Evolutionary conservation across 352 stramenopile genomes (phyloP).

Genomic region (Sclerospora graminicola): DNA sequence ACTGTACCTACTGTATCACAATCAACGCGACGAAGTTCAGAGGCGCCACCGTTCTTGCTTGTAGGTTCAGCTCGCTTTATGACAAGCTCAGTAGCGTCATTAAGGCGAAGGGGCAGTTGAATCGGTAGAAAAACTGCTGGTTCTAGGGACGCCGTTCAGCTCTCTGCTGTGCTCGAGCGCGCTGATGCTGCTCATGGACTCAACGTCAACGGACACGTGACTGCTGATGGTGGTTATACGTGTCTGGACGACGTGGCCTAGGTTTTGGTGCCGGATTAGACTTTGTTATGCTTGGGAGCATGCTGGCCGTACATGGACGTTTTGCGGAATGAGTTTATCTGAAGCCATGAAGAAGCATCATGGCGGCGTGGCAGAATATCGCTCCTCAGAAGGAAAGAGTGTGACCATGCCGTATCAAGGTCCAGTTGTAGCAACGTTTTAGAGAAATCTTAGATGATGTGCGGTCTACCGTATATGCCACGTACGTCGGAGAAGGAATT

Average conservation of each 20-base stretch:
- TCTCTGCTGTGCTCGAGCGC: constrained; percentile 87
- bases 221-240: constrained; percentile 84
- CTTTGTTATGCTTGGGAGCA: constrained; percentile 90
- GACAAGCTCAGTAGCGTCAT: no score
- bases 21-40: no score
- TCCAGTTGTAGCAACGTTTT: constrained; percentile 59
- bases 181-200: constrained; percentile 85
- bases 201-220: constrained; percentile 82
- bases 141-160: no score
- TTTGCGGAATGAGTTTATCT: constrained; percentile 90
- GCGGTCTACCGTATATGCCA: constrained; percentile 87
- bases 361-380: constrained; percentile 87
- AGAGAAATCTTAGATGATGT: constrained; percentile 89
- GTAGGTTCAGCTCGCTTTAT: no score
- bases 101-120: no score
- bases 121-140: no score
- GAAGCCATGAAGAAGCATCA: constrained; percentile 90
- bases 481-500: constrained; percentile 90
- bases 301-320: constrained; percentile 87
- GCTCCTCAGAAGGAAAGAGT: constrained; percentile 86
- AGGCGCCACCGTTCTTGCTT: no score
- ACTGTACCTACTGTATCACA: no score
- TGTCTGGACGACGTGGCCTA: constrained; percentile 88
- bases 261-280: constrained; percentile 85
- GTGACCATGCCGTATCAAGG: constrained; percentile 85